Evolutionary conservation across 108 stramenopile genomes (phyloP).

Genomic region (Cylindrotheca fusiformis): DNA sequence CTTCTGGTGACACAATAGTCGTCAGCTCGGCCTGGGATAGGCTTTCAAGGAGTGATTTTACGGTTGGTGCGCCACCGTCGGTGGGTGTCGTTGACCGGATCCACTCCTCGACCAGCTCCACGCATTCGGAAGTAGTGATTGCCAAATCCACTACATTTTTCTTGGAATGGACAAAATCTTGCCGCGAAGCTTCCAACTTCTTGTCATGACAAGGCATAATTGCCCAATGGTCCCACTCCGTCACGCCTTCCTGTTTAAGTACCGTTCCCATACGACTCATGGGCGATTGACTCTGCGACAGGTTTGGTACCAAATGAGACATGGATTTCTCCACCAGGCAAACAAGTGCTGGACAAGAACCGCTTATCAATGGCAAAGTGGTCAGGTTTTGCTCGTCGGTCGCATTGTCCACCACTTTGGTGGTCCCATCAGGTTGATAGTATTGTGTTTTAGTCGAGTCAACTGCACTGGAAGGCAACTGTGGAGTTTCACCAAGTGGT

Average conservation of each 20-base stretch:
- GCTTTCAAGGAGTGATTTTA: not conserved
- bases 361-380: constrained; percentile 77
- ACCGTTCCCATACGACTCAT: constrained; percentile 49
- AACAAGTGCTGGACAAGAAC: constrained; percentile 97
- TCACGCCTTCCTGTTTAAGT: not conserved
- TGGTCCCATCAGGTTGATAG: constrained; percentile 36
- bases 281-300: constrained; percentile 82
- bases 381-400: constrained; percentile 2
- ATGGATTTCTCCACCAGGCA: constrained; percentile 97
- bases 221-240: constrained; percentile 45
- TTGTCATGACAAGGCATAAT: constrained; percentile 99
- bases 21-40: not conserved
- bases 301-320: constrained; percentile 73
- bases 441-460: constrained; percentile 19
- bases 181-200: constrained; percentile 96
- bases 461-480: constrained; percentile 25
- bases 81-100: not conserved
- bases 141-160: constrained; percentile 91
- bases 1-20: not conserved
- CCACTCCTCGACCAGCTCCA: constrained; percentile 65
- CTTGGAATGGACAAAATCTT: constrained; percentile 56
- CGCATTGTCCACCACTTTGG: constrained; percentile 3
- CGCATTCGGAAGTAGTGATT: constrained; percentile 86
- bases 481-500: constrained; percentile 10
- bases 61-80: not conserved